phyloP scores from a whole-genome alignment of 352 stramenopile genomes.

The Blastocystis sp. region DNA sequence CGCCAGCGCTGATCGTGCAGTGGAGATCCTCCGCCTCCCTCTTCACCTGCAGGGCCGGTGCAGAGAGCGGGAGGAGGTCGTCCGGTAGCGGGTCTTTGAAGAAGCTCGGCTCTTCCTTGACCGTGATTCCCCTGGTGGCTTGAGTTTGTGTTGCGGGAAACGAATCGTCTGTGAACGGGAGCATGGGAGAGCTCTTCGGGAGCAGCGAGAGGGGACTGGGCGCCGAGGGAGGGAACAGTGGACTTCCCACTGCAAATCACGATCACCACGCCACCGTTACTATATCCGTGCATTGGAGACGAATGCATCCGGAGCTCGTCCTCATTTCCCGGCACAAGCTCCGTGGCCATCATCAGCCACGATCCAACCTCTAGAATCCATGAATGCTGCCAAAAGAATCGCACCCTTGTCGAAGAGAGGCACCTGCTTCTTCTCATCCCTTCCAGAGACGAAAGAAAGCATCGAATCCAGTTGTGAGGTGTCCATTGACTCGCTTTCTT shows the following conservation, averaged over 20 bases:
- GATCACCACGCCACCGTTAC: neutral
- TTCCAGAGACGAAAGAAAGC: slow-evolving; percentile 49
- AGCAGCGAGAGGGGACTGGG: neutral
- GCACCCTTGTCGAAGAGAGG: slow-evolving; percentile 60
- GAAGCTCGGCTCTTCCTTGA: too few species aligned
- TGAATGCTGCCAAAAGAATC: neutral
- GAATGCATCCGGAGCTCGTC: neutral
- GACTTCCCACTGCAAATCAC: neutral
- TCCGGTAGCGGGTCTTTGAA: too few species aligned
- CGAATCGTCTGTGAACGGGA: too few species aligned
- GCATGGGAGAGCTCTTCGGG: neutral
- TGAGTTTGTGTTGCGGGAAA: too few species aligned
- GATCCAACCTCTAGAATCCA: slow-evolving; percentile 51
- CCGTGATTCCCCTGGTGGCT: too few species aligned
- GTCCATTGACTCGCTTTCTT: neutral
- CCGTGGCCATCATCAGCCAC: slow-evolving; percentile 67
- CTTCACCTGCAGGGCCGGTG: neutral
- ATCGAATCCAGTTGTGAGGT: slow-evolving; percentile 44
- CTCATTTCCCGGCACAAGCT: slow-evolving; percentile 25
- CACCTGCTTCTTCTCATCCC: slow-evolving; percentile 22
- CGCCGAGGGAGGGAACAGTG: neutral
- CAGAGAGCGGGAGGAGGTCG: neutral
- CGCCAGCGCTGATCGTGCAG: neutral
- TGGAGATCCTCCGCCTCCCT: neutral
- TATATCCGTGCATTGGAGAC: too few species aligned